Evolutionary conservation across 2,329 filamentous ascomycete species (phyloP).

Genomic region (Cladosporium sp.): DNA sequence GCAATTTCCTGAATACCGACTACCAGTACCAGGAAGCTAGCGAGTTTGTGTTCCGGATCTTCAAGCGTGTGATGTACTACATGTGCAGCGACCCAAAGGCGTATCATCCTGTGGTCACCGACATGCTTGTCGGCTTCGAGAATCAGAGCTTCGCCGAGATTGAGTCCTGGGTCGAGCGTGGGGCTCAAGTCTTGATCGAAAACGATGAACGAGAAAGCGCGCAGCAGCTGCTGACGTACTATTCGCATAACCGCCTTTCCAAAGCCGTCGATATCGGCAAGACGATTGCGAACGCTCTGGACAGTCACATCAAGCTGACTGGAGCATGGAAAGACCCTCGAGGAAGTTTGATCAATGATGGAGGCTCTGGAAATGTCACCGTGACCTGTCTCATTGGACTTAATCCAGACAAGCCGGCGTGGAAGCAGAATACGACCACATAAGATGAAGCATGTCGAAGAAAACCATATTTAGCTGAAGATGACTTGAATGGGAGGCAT

Average conservation of each 20-base stretch:
- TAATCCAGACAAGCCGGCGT: conserved; percentile 26
- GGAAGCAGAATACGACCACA: conserved; percentile 20
- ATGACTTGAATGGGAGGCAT: neutral
- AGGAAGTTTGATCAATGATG: conserved; percentile 34
- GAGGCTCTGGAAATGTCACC: conserved; percentile 36
- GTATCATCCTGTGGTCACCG: conserved; percentile 24
- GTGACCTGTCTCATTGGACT: conserved; percentile 40
- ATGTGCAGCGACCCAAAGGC: conserved; percentile 23
- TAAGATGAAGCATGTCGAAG: neutral
- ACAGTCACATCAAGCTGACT: conserved; percentile 23
- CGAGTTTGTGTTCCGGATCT: conserved; percentile 24
- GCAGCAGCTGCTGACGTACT: conserved; percentile 23
- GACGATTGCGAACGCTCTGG: conserved; percentile 22
- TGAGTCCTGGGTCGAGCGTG: conserved; percentile 22
- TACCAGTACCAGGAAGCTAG: conserved; percentile 32
- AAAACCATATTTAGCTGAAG: too few species aligned
- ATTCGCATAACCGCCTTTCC: conserved; percentile 22
- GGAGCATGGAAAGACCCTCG: conserved; percentile 20
- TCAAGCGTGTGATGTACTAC: conserved; percentile 27
- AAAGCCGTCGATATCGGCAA: conserved; percentile 21
- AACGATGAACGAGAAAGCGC: conserved; percentile 23
- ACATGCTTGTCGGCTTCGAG: conserved; percentile 24
- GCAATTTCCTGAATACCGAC: conserved; percentile 37
- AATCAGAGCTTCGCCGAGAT: conserved; percentile 22
- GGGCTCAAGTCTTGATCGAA: conserved; percentile 21